Evolutionary conservation across 805 yeast genomes (phyloP).

Genomic region (Zygosaccharomyces lentus): DNA sequence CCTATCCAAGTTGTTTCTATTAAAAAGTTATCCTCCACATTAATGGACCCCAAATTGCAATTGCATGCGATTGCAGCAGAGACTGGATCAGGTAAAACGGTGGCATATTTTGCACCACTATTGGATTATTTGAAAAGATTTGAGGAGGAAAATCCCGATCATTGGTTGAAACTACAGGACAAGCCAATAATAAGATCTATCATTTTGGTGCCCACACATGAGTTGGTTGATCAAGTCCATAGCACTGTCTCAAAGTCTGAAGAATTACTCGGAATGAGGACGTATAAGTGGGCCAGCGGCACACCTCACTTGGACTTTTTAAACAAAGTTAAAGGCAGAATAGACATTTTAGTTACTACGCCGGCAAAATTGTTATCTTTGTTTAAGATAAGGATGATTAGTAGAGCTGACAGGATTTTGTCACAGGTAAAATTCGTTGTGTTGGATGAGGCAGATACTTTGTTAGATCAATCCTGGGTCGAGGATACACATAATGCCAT

Average conservation of each 20-base stretch:
- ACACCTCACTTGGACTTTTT: constrained; percentile 52
- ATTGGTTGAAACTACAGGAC: constrained; percentile 33
- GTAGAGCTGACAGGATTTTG: constrained; percentile 39
- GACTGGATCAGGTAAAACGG: constrained; percentile 95
- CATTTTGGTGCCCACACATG: constrained; percentile 86
- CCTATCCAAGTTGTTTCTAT: constrained; percentile 81
- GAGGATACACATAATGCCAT: constrained; percentile 58
- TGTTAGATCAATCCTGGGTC: constrained; percentile 77
- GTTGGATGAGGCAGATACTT: constrained; percentile 91
- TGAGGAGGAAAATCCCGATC: constrained; percentile 39
- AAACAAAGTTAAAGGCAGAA: constrained; percentile 44
- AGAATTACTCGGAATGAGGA: constrained; percentile 39
- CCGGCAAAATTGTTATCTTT: constrained; percentile 62
- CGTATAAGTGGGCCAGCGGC: constrained; percentile 60
- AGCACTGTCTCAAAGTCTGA: constrained; percentile 36
- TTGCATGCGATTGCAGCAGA: constrained; percentile 87
- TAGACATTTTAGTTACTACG: constrained; percentile 81
- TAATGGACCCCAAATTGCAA: constrained; percentile 43
- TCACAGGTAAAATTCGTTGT: constrained; percentile 57
- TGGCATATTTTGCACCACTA: constrained; percentile 81
- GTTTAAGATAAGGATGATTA: constrained; percentile 34
- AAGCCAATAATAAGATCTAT: constrained; percentile 59
- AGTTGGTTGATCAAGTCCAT: constrained; percentile 76
- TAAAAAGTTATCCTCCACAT: constrained; percentile 30
- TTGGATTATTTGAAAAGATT: constrained; percentile 62